Percentiles rank a stretch among this genome's conserved stretches.
Conservation (phyloP, 139 green algal genomes). For the Coelastrella sp. region DNA sequence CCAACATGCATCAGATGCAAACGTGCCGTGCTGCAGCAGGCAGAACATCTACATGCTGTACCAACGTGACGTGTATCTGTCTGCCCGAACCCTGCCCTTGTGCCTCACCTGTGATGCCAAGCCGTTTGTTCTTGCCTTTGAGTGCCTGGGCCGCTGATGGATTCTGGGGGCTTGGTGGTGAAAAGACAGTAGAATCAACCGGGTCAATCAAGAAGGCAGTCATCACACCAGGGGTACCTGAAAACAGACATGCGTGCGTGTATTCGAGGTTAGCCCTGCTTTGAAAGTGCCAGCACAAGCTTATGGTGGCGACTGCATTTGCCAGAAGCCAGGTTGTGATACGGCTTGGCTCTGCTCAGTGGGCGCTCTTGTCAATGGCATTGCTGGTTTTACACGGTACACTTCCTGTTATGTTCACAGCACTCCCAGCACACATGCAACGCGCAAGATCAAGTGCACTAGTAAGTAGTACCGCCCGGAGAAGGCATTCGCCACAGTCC, state of each 20-base stretch:
- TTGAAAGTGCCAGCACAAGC: no score
- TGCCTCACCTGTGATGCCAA: not conserved
- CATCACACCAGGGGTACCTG: conserved; percentile 44
- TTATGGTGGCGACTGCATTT: no score
- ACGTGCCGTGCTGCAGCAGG: not conserved
- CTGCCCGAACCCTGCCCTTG: not conserved
- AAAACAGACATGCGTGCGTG: not conserved
- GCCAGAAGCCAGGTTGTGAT: no score
- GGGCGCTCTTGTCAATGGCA: no score
- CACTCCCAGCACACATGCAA: no score
- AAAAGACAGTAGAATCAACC: conserved; percentile 60
- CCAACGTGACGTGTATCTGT: not conserved
- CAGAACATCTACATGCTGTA: not conserved
- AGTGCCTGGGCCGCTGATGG: conserved; percentile 40
- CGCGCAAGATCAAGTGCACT: no score
- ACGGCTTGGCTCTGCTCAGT: no score
- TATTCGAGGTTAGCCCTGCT: no score
- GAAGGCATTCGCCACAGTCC: no score
- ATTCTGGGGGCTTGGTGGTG: conserved; percentile 57
- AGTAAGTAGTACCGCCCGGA: no score
- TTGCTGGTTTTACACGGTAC: no score
- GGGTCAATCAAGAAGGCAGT: conserved; percentile 75
- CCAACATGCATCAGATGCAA: not conserved
- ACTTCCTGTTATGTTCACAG: no score
- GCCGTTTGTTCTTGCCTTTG: not conserved